Conservation (phyloP, 1,284 basidiomycete species). For the Cystobasidiaceae sp. region DNA sequence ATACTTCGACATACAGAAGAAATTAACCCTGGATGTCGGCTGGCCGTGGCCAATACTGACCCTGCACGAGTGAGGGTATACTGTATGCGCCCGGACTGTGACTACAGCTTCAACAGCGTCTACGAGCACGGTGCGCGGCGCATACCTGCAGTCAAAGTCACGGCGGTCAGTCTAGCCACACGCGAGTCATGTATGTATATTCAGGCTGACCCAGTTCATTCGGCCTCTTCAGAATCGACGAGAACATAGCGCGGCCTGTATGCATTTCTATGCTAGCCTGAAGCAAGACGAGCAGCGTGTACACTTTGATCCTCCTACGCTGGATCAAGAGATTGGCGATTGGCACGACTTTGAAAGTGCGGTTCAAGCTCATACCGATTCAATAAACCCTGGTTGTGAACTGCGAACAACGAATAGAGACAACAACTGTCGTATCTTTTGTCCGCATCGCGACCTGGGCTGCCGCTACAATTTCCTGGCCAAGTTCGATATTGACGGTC, state of each 20-base stretch:
- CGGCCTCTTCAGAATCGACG: background rate
- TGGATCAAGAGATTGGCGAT: conserved; percentile 1
- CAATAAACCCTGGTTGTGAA: conserved; percentile 9
- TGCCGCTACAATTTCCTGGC: conserved; percentile 17
- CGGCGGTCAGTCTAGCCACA: conserved; percentile 4
- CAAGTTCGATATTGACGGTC: background rate
- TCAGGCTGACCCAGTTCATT: background rate
- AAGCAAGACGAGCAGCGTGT: conserved; percentile 5
- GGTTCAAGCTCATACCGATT: conserved; percentile 12
- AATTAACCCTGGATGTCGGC: background rate
- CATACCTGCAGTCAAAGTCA: conserved; percentile 5
- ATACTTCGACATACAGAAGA: conserved; percentile 4
- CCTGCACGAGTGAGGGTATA: conserved; percentile 14
- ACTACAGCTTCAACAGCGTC: conserved; percentile 20
- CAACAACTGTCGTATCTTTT: background rate
- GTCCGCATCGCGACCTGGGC: conserved; percentile 10
- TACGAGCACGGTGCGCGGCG: conserved; percentile 9
- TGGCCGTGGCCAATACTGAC: conserved; percentile 13
- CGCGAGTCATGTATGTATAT: background rate
- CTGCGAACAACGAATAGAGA: background rate
- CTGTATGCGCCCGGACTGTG: conserved; percentile 4
- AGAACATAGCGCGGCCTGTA: background rate
- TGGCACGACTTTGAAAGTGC: conserved; percentile 23
- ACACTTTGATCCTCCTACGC: conserved; percentile 12
- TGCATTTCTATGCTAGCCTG: background rate